Base-by-base conservation (phyloP, 2,329 filamentous ascomycete species). In the Penicillium sp. region DNA sequence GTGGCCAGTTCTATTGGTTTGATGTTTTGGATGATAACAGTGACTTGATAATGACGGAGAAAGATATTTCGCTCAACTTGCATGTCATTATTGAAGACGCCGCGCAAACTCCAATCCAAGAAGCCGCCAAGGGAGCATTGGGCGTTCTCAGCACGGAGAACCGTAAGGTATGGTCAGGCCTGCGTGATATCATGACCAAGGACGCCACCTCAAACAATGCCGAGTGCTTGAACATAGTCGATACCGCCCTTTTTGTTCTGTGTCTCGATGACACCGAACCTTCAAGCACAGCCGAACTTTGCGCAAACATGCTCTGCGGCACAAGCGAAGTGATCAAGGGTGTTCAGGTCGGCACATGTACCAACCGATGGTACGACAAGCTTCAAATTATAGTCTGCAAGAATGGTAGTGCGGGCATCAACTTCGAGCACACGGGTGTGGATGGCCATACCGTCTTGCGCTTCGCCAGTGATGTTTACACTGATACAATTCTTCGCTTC, bases 281-380 rank as follows among this genome's bases (percentile, higher is more conserved):
- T 0, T 80, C 84, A 0, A 92, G 86, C 51, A 90, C 89, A 0
- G 89, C 92, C 0, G 90, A 92, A 35, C 85, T 98, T n/a, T 97
- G 93, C 76, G 93, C 92, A 74, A 99, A 98, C 76, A 98, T 99
- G 94, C 89, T 99, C 13, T 98, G 95, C 72, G 95, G 95, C 48
- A 96, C 93, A 0, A 97, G 90, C 69, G 89, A 95, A 72, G 89
- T 98, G 13, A 91, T 96, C 71, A 91, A 90, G 73, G 95, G 95
- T 4, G 91, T 99, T 1, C 95, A 99, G 78, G 93, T 97, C 48
- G 95, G 95, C 33, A 98, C 95, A 1, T 99, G 95, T 79, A 97
- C 94, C 14, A 99, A 99, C 77, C 85, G 95, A 63, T 99, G 95
- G 95, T 99, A 99, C 73, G 95, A 99, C 80, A 99, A 99, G 81